Base-by-base conservation (phyloP, 2,329 filamentous ascomycete genomes). In the Microsporum canis region DNA sequence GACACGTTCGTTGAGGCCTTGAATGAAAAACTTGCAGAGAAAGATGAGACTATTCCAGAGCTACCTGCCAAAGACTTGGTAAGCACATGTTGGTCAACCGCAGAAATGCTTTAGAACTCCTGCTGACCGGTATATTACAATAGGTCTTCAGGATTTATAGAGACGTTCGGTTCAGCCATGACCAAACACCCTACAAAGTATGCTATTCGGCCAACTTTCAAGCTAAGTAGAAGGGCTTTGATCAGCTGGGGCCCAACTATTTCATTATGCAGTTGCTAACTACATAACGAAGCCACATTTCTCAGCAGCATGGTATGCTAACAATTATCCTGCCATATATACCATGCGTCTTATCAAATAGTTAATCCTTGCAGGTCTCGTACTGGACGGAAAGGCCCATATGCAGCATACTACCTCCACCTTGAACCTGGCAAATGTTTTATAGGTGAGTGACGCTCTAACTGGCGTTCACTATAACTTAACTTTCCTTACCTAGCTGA, bases 131-230 rank as follows among this genome's bases (percentile, higher is more conserved):
- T 56, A 17, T 33, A 12, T 57, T n/a, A 5, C 17, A 7, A 29
- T 64, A 84, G 82, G 78, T 90, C 56, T 95, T 92, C 71, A 86
- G 91, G 63, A 94, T 96, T 62, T 90, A 95, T 73, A 81, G 91
- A 67, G 91, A 96, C 68, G 82, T 94, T 49, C 84, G 91, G 60
- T 96, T 95, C 75, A 88, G 82, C 68, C 88, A 89, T 66, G 86
- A 95, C 69, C 88, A 83, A 23, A 94, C 89, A 1, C 91, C 91
- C 0, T 96, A 95, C 78, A 95, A 95, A 81, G 88, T 88, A 75
- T 68, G 78, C 65, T 53, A 34, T 47, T 29, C 38, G 4, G 4
- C 10, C 12, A 10, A n/a, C 3, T 5, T 36, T 55, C 10, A 29
- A 55, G 31, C 5, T n/a, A 7, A 55, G 34, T 3, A n/a, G 10